These are phyloP conservation scores for Avena atlantica DNA, from an alignment of 176 grass and related monocot genomes.

Conservation along the genomic window DNA sequence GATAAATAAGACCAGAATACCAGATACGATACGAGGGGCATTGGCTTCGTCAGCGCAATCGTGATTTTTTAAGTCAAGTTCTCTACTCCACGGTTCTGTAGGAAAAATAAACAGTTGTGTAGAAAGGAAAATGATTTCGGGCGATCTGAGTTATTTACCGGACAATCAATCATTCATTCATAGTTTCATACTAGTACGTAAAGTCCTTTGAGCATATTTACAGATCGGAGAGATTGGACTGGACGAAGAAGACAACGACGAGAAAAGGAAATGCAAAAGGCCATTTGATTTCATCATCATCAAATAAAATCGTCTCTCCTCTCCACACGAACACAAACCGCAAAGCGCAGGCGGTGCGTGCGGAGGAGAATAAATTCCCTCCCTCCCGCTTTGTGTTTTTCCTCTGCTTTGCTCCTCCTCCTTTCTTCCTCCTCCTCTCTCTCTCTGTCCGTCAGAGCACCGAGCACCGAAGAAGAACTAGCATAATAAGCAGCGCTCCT, in stretches of 20 bases:
- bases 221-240: constrained; percentile 5
- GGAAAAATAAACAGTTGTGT: neutral
- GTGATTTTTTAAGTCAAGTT: neutral
- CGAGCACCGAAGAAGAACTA: constrained; percentile 1
- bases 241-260: constrained; percentile 6
- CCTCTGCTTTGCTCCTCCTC: constrained; percentile 45
- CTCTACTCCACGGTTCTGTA: neutral
- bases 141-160: neutral
- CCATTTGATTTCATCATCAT: constrained; percentile 26
- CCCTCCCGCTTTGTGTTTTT: constrained; percentile 19
- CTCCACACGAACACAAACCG: constrained; percentile 36
- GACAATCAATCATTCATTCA: neutral
- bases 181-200: too few relatives aligned
- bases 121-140: constrained; percentile 15
- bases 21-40: neutral
- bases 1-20: neutral
- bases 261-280: constrained; percentile 25
- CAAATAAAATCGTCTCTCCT: neutral
- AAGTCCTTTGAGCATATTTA: constrained; percentile 1
- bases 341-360: neutral
- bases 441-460: constrained; percentile 24
- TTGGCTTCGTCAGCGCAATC: neutral
- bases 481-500: constrained; percentile 1
- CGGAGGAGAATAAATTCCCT: constrained; percentile 21
- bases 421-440: neutral